Evolutionary conservation across 345 rosid species (phyloP), one percentile per base, ranked within the genome.

Genomic region (Sapria himalayana): DNA sequence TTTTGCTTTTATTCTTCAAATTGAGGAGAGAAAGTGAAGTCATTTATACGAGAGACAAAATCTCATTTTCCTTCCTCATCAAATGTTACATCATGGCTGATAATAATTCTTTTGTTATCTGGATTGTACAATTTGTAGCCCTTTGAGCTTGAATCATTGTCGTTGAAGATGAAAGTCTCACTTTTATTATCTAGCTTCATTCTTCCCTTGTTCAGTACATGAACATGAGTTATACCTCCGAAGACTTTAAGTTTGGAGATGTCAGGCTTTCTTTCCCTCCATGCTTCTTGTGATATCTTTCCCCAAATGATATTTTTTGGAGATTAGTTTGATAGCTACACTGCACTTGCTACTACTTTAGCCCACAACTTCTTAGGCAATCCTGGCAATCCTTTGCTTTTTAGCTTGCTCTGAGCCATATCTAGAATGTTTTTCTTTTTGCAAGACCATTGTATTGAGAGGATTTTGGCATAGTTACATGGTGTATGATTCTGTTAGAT

Each of bases 241-340:
- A 48, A 48, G 37, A 25, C 21, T 48, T 21, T 31, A 3, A 24
- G 31, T 13, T 36, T 10, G 27, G 25, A 22, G 16, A 42, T 8
- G 16, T 22, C 19, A 13, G 24, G 23, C 15, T 25, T 41, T 15
- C 39, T 24, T 19, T 12, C 4, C 7, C 9, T 43, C 19, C 37
- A 43, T 9, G 35, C 35, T 43, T 43, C 48, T 43, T 43, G 37
- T 25, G 48, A 21, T 10, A 37, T 24, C 17, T 18, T n/a, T 43
- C 5, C 19, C 41, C 12, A 25, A 13, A 43, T 22, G n/a, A 3
- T 43, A 16, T 19, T 43, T 25, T 9, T 15, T 25, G 37, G 48
- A 24, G 13, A 25, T 1, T 6, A 22, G 14, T 29, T 43, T 25
- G 0, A 45, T 29, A 45, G n/a, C 19, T 45, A 45, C 12, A 32